Evolutionary conservation across 495 filamentous ascomycete species (phyloP), one percentile per base, ranked within the genome.

Genomic region (Copromyces sp.): DNA sequence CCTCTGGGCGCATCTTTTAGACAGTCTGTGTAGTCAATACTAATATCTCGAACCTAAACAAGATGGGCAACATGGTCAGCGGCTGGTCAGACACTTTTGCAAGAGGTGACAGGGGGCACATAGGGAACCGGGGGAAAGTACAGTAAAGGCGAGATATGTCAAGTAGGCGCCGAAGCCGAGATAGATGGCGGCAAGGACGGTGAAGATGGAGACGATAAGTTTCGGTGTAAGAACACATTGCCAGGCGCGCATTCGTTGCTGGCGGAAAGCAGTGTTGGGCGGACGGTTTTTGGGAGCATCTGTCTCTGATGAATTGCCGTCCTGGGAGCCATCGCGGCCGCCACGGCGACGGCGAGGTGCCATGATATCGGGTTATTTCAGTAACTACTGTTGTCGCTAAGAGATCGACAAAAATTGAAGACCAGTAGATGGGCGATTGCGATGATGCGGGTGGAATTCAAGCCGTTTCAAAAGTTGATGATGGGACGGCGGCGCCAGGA

Each of bases 21-120:
- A 82, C 95, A 99, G 72, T 92, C 81, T 3, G 94, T 92, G 79
- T 99, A 99, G 80, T 99, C 93, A 77, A 99, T 90, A 12, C 87
- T 85, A 71, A 98, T 83, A 82, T 97, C 95, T 86, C 98, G 90
- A 42, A 98, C 93, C 94, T 97, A 71, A 44, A 44, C 17, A 42
- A 32, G 74, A 80, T 70, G 76, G 47, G 39, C 16, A 39, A 53
- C 75, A 44, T 68, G 68, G 47, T 61, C 6, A 80, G 86, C 29
- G 82, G 83, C 1, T 78, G 79, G 35, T 59, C 32, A 35, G 68
- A 77, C 61, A 81, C 40, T 29, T 32, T 68, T 42, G 20, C 40
- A n/a, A 9, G 8, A 39, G 16, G 40, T 38, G 39, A 69, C 47
- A 40, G 37, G 35, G 69, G 32, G 73, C 39, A 42, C 7, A 29